phyloP scores from a whole-genome alignment of 345 rosid species.

The Salix exigua region DNA sequence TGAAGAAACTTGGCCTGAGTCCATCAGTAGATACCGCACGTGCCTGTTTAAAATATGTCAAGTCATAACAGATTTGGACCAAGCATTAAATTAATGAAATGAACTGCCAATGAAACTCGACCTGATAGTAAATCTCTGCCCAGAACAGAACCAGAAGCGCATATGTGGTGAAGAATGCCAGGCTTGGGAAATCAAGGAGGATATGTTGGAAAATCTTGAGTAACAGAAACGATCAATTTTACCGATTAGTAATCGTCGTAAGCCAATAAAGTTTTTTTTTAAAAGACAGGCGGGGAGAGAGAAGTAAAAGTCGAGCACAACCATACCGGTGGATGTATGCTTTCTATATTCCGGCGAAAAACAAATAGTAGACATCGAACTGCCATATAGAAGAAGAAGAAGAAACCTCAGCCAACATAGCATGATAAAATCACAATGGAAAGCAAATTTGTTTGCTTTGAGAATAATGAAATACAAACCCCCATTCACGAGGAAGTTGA shows the following conservation, averaged over 20 bases:
- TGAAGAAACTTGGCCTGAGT: conserved; percentile 73
- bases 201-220: conserved; percentile 69
- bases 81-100: neutral
- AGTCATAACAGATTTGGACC: conserved; percentile 3
- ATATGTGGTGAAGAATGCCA: conserved; percentile 86
- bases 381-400: conserved; percentile 21
- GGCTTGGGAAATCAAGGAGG: conserved; percentile 81
- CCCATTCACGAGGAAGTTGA: conserved; percentile 85
- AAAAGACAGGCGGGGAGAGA: neutral
- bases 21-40: conserved; percentile 84
- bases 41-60: conserved; percentile 45
- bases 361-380: conserved; percentile 68
- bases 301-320: neutral
- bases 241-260: neutral
- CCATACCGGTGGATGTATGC: conserved; percentile 54
- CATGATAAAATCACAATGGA: neutral
- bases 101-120: conserved; percentile 3
- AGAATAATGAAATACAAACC: conserved; percentile 42
- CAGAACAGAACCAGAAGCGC: conserved; percentile 87
- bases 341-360: conserved; percentile 62
- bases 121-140: conserved; percentile 98
- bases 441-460: neutral
- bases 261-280: neutral
- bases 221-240: neutral
- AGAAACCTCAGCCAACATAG: neutral